phyloP scores from a whole-genome alignment of 2,329 filamentous ascomycete species.

The Talaromyces rugulosus region DNA sequence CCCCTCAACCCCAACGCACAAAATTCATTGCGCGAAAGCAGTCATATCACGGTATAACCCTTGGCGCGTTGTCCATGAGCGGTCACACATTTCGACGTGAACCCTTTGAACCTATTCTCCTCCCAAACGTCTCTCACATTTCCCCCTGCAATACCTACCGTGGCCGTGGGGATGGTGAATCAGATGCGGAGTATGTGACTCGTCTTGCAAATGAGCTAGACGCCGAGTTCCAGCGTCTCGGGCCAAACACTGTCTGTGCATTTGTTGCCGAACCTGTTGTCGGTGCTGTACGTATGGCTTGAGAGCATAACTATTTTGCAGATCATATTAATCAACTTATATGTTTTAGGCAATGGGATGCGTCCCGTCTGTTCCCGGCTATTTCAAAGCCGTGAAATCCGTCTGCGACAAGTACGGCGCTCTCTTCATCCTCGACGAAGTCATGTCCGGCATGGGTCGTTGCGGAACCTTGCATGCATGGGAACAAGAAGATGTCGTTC shows the following conservation, averaged over 20 bases:
- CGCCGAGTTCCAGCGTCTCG: slow-evolving; percentile 59
- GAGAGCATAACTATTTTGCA: not conserved
- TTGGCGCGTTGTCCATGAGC: slow-evolving; percentile 47
- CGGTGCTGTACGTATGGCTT: slow-evolving; percentile 53
- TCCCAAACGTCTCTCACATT: slow-evolving; percentile 55
- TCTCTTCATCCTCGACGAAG: slow-evolving; percentile 73
- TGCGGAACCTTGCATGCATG: slow-evolving; percentile 57
- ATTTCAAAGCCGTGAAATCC: slow-evolving; percentile 63
- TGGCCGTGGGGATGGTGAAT: slow-evolving; percentile 49
- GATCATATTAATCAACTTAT: not conserved
- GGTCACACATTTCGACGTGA: slow-evolving; percentile 59
- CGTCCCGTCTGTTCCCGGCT: slow-evolving; percentile 62
- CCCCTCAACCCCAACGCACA: slow-evolving; percentile 50
- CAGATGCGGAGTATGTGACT: slow-evolving; percentile 55
- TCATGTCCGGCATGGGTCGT: slow-evolving; percentile 64
- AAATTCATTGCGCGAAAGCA: slow-evolving; percentile 62
- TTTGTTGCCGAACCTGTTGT: slow-evolving; percentile 72
- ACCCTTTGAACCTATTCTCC: slow-evolving; percentile 58
- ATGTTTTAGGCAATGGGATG: slow-evolving; percentile 59
- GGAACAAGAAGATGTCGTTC: slow-evolving; percentile 55
- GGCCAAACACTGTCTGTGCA: slow-evolving; percentile 62
- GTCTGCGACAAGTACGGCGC: slow-evolving; percentile 69
- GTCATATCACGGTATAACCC: slow-evolving; percentile 67
- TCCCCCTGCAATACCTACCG: slow-evolving; percentile 66
- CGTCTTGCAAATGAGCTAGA: slow-evolving; percentile 64